phyloP scores from a whole-genome alignment of 2,329 filamentous ascomycete species.

The Colletotrichum horii region DNA sequence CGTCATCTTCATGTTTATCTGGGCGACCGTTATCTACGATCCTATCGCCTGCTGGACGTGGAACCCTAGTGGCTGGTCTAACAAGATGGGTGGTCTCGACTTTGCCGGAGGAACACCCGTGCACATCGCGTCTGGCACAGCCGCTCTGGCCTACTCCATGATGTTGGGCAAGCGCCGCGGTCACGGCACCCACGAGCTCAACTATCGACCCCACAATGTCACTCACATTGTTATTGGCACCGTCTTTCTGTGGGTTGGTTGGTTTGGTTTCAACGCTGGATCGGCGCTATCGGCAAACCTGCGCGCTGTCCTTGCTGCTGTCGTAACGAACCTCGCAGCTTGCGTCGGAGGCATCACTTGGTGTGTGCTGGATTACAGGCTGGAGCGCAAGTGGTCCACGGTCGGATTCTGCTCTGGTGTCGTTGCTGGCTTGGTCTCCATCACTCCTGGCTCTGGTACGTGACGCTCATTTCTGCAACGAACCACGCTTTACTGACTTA shows the following conservation, averaged over 20 bases:
- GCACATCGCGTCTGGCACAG: constrained; percentile 83
- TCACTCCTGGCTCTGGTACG: constrained; percentile 82
- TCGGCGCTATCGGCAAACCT: constrained; percentile 82
- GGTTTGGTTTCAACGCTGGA: constrained; percentile 94
- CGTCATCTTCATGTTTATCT: constrained; percentile 92
- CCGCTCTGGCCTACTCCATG: constrained; percentile 87
- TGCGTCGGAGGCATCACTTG: constrained; percentile 86
- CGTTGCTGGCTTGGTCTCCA: constrained; percentile 84
- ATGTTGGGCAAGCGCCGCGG: constrained; percentile 87
- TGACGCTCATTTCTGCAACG: background rate
- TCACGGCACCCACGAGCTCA: constrained; percentile 85
- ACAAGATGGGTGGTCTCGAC: constrained; percentile 80
- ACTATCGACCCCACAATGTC: constrained; percentile 92
- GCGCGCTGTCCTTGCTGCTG: constrained; percentile 83
- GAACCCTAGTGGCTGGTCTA: constrained; percentile 84
- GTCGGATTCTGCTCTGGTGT: constrained; percentile 94
- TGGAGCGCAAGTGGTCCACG: constrained; percentile 91
- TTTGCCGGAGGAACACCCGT: constrained; percentile 92
- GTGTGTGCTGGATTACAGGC: constrained; percentile 86
- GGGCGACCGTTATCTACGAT: constrained; percentile 89
- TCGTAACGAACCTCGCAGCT: constrained; percentile 86
- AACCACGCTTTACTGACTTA: background rate
- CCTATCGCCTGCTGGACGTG: constrained; percentile 96
- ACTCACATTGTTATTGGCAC: constrained; percentile 92
- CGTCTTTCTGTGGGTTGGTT: constrained; percentile 93